Base-by-base conservation (phyloP, 306 rosid species). In the Geum urbanum region DNA sequence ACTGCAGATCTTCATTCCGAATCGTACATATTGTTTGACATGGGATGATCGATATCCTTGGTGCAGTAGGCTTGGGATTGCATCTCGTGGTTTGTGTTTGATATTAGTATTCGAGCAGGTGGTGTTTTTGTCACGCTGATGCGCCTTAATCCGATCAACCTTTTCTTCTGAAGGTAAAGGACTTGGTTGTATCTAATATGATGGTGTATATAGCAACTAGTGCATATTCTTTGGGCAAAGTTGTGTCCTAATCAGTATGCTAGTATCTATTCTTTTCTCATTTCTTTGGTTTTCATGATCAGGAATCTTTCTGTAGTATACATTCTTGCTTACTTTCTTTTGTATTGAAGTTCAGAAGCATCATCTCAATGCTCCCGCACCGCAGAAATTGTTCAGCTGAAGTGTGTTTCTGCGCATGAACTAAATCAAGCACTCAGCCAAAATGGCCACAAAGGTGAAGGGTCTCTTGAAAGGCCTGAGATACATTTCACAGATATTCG, bases 401-500 rank as follows among this genome's bases (percentile, higher is more conserved):
- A 52, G 44, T 57, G 32, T 40, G 40, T 72, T 72, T 78, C 24
- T 51, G 68, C 66, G 70, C 63, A 46, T 75, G 74, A 47, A 58
- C 41, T 40, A 13, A 65, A 78, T 57, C 63, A 59, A 59, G 46
- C 49, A 64, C 56, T 54, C 58, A 60, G 69, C 75, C 19, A 37
- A 64, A 54, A 84, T 89, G 81, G 40, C 84, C 9, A 64, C 82
- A 67, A 73, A 82, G 48, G 91, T 89, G 72, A 95, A 95, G 81
- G 94, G 95, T 70, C 80, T 95, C 71, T 80, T 95, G 8, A 91
- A 87, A 70, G 99, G 99, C 54, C 85, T 95, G 2, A 77, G 86
- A 85, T 80, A 86, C 84, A 86, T 95, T 20, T 86, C 97, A 10
- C 95, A 87, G n/a, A 86, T 91, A 5, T 95, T 95, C 79, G 97